Evolutionary conservation across 1,284 basidiomycete species (phyloP).

Genomic region (Vanrija pseudolonga): DNA sequence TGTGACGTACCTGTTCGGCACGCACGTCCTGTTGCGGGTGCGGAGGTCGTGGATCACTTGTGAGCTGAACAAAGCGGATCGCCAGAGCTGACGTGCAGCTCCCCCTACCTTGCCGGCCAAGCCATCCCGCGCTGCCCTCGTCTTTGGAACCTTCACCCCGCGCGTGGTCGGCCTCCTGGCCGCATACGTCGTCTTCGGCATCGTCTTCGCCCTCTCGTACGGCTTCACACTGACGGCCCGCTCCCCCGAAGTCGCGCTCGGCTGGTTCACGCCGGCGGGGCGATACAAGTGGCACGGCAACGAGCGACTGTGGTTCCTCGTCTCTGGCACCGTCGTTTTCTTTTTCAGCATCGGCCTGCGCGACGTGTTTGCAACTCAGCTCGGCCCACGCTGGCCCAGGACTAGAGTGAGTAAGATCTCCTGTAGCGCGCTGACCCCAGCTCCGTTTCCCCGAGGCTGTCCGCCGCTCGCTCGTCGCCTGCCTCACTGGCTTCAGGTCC

Average conservation of each 20-base stretch:
- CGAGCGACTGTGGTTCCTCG: constrained; percentile 43
- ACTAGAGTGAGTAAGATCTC: neutral
- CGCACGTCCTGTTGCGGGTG: constrained; percentile 50
- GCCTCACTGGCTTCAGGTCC: constrained; percentile 1
- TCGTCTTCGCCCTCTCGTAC: constrained; percentile 19
- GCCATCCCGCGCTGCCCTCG: constrained; percentile 9
- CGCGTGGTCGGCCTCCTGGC: constrained; percentile 19
- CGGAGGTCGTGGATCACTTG: constrained; percentile 29
- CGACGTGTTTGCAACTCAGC: constrained; percentile 24
- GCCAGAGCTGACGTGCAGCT: constrained; percentile 6
- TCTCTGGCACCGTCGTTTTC: constrained; percentile 27
- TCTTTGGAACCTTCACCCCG: constrained; percentile 21
- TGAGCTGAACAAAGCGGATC: constrained; percentile 9
- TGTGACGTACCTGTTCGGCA: constrained; percentile 59
- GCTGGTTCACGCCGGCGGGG: constrained; percentile 20
- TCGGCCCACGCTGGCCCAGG: constrained; percentile 32
- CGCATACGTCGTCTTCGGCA: constrained; percentile 20
- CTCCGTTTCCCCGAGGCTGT: constrained; percentile 21
- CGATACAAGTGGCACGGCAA: constrained; percentile 45
- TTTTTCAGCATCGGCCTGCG: constrained; percentile 22
- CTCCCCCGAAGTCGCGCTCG: constrained; percentile 16
- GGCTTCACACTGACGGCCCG: constrained; percentile 6
- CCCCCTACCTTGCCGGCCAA: constrained; percentile 10
- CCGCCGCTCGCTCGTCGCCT: constrained; percentile 6
- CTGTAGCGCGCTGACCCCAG: constrained; percentile 1